A percentile compares a stretch with the other conserved stretches of the same genome.
Evolutionary conservation across 148 eudicot species (phyloP).

Genomic region (Vaccinium macrocarpon): DNA sequence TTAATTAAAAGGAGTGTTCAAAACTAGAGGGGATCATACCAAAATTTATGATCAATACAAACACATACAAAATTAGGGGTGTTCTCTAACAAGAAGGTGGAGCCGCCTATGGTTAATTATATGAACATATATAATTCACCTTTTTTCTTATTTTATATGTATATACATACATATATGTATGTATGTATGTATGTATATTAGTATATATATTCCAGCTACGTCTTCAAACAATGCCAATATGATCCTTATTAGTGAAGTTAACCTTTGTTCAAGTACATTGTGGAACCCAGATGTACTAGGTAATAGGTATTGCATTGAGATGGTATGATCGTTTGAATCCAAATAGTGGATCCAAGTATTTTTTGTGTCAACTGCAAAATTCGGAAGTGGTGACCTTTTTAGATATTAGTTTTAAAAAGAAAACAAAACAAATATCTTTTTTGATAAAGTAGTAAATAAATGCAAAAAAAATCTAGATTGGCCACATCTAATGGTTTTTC

Average conservation of each 20-base stretch:
- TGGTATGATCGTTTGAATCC: background rate
- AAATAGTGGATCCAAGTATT: background rate
- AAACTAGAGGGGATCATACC: no score
- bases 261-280: background rate
- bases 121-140: no score
- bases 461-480: background rate
- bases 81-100: no score
- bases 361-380: background rate
- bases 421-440: background rate
- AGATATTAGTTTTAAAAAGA: background rate
- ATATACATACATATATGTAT: no score
- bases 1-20: no score
- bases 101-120: no score
- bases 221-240: background rate
- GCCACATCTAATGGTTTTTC: background rate
- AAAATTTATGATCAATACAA: no score
- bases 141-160: background rate
- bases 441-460: background rate
- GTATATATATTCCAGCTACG: background rate
- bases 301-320: background rate
- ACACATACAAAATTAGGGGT: no score
- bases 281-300: background rate
- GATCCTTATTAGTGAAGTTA: background rate
- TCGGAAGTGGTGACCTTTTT: background rate
- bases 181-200: background rate